phyloP scores from a whole-genome alignment of 1,284 basidiomycete species.

The Xerocomus nothofagi region DNA sequence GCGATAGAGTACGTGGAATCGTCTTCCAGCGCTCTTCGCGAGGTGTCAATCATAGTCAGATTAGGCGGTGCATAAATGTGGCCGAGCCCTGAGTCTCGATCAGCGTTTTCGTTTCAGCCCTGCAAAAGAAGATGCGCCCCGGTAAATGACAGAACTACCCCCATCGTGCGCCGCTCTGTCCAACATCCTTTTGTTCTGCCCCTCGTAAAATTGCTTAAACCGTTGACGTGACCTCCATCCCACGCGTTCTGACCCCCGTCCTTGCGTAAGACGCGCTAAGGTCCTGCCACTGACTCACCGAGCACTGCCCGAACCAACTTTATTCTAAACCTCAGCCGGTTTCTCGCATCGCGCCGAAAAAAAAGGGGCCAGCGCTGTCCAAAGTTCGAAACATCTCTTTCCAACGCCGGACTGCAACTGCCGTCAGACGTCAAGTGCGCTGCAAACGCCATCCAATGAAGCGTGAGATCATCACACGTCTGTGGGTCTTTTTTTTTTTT shows the following conservation, averaged over 20 bases:
- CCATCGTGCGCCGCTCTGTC: background rate
- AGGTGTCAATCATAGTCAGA: conserved; percentile 8
- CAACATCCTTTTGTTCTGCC: background rate
- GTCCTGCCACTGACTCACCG: background rate
- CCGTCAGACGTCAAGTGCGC: conserved; percentile 10
- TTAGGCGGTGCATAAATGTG: background rate
- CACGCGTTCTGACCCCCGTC: conserved; percentile 6
- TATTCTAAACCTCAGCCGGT: background rate
- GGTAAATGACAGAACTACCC: no score
- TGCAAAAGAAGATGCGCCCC: no score
- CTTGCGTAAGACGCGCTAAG: conserved; percentile 18
- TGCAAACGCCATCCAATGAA: background rate
- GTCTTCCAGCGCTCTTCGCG: background rate
- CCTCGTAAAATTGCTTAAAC: background rate
- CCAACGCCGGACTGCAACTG: background rate
- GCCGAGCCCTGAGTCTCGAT: background rate
- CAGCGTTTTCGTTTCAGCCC: conserved; percentile 16
- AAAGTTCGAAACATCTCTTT: conserved; percentile 19
- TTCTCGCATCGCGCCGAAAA: background rate
- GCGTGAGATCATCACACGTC: conserved; percentile 12
- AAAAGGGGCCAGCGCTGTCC: background rate
- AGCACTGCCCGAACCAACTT: conserved; percentile 12
- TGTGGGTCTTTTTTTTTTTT: background rate
- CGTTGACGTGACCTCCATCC: conserved; percentile 4
- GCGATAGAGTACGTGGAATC: conserved; percentile 5